These are phyloP conservation scores for Sporothrix phasma DNA, from an alignment of 2,329 filamentous ascomycete genomes.

Conservation along the genomic window DNA sequence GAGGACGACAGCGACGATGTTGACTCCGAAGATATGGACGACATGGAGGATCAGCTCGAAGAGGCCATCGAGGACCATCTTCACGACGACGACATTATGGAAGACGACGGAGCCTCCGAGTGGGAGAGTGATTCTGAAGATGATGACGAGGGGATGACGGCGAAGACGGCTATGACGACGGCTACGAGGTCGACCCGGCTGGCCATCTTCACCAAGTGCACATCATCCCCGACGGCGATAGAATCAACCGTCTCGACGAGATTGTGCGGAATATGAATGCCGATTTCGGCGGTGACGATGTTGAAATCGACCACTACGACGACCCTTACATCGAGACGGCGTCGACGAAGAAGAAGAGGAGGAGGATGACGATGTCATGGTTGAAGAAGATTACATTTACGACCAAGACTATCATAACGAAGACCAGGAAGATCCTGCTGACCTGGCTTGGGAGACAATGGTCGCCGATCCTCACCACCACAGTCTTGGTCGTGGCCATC, in stretches of 20 bases:
- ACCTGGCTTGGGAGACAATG: constrained; percentile 48
- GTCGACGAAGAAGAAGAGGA: constrained; percentile 53
- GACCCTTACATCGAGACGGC: constrained; percentile 45
- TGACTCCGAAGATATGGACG: constrained; percentile 36
- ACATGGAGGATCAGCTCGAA: constrained; percentile 40
- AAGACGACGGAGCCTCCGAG: constrained; percentile 49
- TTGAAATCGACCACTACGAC: constrained; percentile 41
- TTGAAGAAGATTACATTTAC: constrained; percentile 56
- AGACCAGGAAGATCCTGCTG: constrained; percentile 31
- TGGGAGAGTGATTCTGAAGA: constrained; percentile 53
- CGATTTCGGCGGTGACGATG: constrained; percentile 28
- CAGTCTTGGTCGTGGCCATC: no score
- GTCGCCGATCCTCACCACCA: constrained; percentile 40
- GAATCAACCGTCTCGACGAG: constrained; percentile 37
- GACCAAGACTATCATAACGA: constrained; percentile 47
- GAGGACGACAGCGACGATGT: constrained; percentile 36
- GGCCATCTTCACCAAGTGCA: constrained; percentile 26
- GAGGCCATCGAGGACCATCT: constrained; percentile 51
- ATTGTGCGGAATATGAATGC: constrained; percentile 15
- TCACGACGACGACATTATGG: constrained; percentile 51
- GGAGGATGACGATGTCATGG: constrained; percentile 63
- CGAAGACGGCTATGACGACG: constrained; percentile 34
- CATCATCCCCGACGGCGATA: constrained; percentile 42
- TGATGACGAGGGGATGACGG: constrained; percentile 45
- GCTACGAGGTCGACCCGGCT: background rate